Conservation (phyloP, 495 filamentous ascomycete genomes). For the Talaromyces thailandensis region DNA sequence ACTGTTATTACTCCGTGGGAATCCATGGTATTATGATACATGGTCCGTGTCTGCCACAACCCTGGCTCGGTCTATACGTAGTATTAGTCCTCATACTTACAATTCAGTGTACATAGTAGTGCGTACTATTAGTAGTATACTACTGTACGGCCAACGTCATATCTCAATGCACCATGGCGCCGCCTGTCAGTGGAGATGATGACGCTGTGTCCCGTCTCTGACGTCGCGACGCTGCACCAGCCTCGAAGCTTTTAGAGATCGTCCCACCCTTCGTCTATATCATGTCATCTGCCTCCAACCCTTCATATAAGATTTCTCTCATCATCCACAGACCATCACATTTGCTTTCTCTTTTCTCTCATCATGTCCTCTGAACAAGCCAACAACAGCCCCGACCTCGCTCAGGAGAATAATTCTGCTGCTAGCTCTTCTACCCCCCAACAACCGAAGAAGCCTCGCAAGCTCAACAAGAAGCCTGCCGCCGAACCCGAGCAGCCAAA, state of each 20-base stretch:
- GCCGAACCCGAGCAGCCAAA: conserved; percentile 11
- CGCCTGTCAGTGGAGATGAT: conserved; percentile 8
- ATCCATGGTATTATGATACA: no score
- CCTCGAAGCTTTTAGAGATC: conserved; percentile 1
- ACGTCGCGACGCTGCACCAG: conserved; percentile 15
- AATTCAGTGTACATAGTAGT: no score
- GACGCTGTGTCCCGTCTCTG: conserved; percentile 4
- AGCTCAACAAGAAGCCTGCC: conserved; percentile 26
- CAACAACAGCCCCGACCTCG: conserved; percentile 12
- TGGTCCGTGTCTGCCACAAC: no score
- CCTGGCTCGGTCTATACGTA: no score
- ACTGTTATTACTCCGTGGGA: no score
- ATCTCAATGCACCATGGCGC: conserved; percentile 6
- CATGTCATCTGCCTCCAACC: conserved; percentile 8
- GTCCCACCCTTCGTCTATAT: background rate
- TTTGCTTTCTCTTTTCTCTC: conserved; percentile 15
- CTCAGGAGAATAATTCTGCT: conserved; percentile 19
- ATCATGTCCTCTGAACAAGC: conserved; percentile 18
- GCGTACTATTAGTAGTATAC: background rate
- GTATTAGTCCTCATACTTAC: no score
- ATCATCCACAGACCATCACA: background rate
- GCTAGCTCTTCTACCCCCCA: conserved; percentile 16
- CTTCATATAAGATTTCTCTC: conserved; percentile 7
- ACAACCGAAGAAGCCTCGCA: conserved; percentile 19
- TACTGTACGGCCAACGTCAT: background rate